These are phyloP conservation scores for Cucurbita maxima DNA, from an alignment of 306 rosid species.

Conservation along the genomic window DNA sequence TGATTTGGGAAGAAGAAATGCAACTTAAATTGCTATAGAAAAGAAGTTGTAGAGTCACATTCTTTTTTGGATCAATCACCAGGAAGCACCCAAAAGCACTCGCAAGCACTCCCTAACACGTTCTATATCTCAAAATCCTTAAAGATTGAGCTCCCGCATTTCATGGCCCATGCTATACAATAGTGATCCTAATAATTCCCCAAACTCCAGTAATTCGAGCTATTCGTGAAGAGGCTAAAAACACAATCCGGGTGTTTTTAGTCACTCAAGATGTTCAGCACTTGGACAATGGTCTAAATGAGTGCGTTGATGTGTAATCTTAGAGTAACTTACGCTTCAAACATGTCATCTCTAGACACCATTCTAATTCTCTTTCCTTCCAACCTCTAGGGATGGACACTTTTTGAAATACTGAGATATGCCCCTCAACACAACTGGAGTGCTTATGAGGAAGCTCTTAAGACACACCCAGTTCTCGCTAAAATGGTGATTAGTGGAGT, in stretches of 20 bases:
- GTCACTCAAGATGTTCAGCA: neutral
- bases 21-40: neutral
- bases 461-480: conserved; percentile 83
- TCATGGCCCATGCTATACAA: no score
- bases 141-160: no score
- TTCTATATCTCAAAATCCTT: no score
- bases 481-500: conserved; percentile 97
- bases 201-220: no score
- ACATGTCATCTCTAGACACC: no score
- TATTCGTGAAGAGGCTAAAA: no score
- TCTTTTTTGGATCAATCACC: neutral
- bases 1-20: neutral
- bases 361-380: neutral
- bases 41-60: neutral
- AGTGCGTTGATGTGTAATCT: neutral
- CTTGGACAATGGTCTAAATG: neutral
- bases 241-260: neutral
- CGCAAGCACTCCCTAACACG: neutral
- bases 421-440: conserved; percentile 93
- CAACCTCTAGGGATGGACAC: conserved; percentile 69
- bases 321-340: neutral
- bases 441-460: conserved; percentile 94
- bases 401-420: conserved; percentile 77
- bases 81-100: neutral
- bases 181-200: no score